These are phyloP conservation scores for Paramarasmius palmivorus DNA, from an alignment of 1,284 basidiomycete species.

Conservation along the genomic window DNA sequence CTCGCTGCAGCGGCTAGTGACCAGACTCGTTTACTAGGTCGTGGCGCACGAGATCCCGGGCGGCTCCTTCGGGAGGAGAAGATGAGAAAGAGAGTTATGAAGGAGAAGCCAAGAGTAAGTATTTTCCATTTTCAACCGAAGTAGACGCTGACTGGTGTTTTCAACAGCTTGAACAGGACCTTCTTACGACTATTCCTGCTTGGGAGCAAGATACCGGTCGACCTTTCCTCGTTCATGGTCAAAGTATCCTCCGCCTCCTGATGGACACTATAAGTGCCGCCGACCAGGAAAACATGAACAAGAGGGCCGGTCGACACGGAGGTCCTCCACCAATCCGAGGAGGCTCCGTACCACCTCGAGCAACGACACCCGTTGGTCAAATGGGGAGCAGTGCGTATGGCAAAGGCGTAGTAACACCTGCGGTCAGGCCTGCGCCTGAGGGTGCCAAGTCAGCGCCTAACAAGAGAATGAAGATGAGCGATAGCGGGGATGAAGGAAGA, in stretches of 20 bases:
- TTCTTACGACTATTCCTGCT: constrained; percentile 75
- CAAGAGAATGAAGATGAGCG: constrained; percentile 53
- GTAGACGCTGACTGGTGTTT: constrained; percentile 8
- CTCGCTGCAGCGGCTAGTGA: constrained; percentile 80
- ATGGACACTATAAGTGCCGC: constrained; percentile 65
- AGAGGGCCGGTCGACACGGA: constrained; percentile 25
- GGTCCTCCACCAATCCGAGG: constrained; percentile 26
- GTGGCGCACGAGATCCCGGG: constrained; percentile 79
- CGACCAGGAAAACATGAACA: constrained; percentile 78
- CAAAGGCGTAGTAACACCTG: constrained; percentile 55
- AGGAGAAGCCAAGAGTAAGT: constrained; percentile 90
- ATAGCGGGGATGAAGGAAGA: constrained; percentile 23
- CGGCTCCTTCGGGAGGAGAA: constrained; percentile 91
- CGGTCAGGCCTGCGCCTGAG: constrained; percentile 52
- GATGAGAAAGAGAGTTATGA: constrained; percentile 93
- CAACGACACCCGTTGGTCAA: constrained; percentile 56
- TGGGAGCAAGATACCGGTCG: constrained; percentile 86
- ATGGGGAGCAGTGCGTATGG: constrained; percentile 34
- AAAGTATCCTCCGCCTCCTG: constrained; percentile 80
- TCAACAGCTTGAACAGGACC: constrained; percentile 82
- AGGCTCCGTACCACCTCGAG: constrained; percentile 57
- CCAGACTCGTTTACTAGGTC: constrained; percentile 73
- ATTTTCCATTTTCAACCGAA: constrained; percentile 1
- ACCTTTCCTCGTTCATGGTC: constrained; percentile 85
- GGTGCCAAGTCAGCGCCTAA: constrained; percentile 47